These are phyloP conservation scores for Clathrus columnatus DNA, from an alignment of 768 basidiomycete genomes.

Conservation along the genomic window DNA sequence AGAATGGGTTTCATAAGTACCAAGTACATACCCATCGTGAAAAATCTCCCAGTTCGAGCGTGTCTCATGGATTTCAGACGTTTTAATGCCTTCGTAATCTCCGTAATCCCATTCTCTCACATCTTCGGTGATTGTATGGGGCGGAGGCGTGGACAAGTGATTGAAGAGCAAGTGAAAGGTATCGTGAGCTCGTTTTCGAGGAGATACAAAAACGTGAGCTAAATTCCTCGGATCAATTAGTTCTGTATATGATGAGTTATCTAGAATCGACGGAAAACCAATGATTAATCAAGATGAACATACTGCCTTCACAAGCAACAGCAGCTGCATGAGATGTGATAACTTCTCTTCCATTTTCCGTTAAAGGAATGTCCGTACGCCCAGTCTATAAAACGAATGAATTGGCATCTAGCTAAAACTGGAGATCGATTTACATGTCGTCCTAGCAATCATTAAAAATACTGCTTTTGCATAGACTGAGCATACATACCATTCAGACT, in stretches of 20 bases:
- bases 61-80: constrained; percentile 65
- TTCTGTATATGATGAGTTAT: constrained; percentile 30
- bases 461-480: neutral
- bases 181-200: constrained; percentile 74
- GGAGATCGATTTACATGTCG: constrained; percentile 13
- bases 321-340: constrained; percentile 53
- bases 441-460: constrained; percentile 10
- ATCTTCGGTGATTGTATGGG: constrained; percentile 54
- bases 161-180: constrained; percentile 80
- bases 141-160: constrained; percentile 35
- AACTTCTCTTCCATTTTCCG: constrained; percentile 61
- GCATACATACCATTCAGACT: constrained; percentile 58
- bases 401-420: neutral
- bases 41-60: constrained; percentile 71
- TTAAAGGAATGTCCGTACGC: constrained; percentile 79
- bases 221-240: constrained; percentile 75
- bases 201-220: constrained; percentile 70
- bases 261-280: neutral
- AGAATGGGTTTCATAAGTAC: neutral
- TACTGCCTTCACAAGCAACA: constrained; percentile 73
- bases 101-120: constrained; percentile 89
- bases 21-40: constrained; percentile 57
- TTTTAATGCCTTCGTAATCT: constrained; percentile 74
- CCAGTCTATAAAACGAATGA: constrained; percentile 54
- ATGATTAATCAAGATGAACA: constrained; percentile 32